phyloP scores from a whole-genome alignment of 345 rosid species.

The Eutrema heterophyllum region DNA sequence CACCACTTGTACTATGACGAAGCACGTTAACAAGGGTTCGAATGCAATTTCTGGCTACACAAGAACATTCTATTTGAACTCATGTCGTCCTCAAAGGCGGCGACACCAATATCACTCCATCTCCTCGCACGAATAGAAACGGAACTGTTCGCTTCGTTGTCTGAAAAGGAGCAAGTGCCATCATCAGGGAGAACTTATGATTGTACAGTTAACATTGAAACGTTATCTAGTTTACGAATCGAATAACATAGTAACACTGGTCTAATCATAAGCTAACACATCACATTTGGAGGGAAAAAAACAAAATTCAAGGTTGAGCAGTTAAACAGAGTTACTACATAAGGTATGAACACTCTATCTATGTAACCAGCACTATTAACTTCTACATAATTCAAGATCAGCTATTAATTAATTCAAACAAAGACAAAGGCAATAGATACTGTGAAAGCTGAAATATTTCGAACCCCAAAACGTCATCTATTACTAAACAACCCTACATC shows the following conservation, averaged over 20 bases:
- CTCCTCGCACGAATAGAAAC: slow-evolving; percentile 92
- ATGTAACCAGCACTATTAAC: background rate
- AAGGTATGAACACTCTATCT: background rate
- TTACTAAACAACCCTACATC: background rate
- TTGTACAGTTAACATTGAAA: background rate
- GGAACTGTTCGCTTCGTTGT: slow-evolving; percentile 71
- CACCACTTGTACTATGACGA: background rate
- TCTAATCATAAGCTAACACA: background rate
- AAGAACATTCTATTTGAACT: background rate
- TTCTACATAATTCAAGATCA: background rate
- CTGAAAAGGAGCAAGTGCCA: slow-evolving; percentile 33
- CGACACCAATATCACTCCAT: slow-evolving; percentile 48
- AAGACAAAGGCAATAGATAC: background rate
- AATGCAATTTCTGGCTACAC: background rate
- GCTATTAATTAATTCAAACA: background rate
- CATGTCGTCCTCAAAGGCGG: slow-evolving; percentile 2
- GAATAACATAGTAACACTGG: background rate
- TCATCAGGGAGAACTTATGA: background rate
- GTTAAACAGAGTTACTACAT: background rate
- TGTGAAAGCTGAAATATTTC: background rate
- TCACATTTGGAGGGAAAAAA: background rate
- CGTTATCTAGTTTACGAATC: background rate
- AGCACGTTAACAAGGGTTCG: background rate
- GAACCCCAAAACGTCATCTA: background rate
- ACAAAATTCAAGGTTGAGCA: background rate